A percentile compares a stretch with the other conserved stretches of the same genome.
phyloP scores from a whole-genome alignment of 1,139 yeast genomes.

The Yamadazyma songkhlaensis region DNA sequence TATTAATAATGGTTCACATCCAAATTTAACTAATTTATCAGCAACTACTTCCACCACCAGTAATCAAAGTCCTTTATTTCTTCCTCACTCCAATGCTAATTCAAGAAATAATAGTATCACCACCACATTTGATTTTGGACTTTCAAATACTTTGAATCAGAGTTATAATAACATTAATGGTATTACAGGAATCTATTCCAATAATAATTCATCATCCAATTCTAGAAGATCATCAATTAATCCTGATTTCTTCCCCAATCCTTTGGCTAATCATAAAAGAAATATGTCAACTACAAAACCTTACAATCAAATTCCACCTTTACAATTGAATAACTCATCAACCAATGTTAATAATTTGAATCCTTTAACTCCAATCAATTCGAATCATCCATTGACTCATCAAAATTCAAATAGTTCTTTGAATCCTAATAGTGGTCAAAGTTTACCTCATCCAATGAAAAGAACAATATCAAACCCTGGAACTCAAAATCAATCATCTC shows the following conservation, averaged over 20 bases:
- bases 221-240: slow-evolving; percentile 39
- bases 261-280: slow-evolving; percentile 23
- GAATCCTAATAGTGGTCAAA: background rate
- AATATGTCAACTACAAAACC: slow-evolving; percentile 31
- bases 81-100: slow-evolving; percentile 25
- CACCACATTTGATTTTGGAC: slow-evolving; percentile 25
- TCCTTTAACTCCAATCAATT: slow-evolving; percentile 4
- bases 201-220: slow-evolving; percentile 24
- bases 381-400: slow-evolving; percentile 1
- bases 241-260: slow-evolving; percentile 43
- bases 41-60: slow-evolving; percentile 7
- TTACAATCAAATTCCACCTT: slow-evolving; percentile 26
- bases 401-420: slow-evolving; percentile 1
- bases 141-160: slow-evolving; percentile 17
- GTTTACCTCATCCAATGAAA: slow-evolving; percentile 2
- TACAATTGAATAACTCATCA: slow-evolving; percentile 8
- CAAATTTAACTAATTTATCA: slow-evolving; percentile 9
- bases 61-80: slow-evolving; percentile 18
- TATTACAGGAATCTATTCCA: slow-evolving; percentile 27
- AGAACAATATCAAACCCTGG: background rate
- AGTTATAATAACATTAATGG: slow-evolving; percentile 27
- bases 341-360: slow-evolving; percentile 2
- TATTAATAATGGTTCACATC: slow-evolving; percentile 14
- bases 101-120: slow-evolving; percentile 39
- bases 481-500: background rate